Percentiles rank a stretch among this genome's conserved stretches.
These are phyloP conservation scores for Russula emetica DNA, from an alignment of 768 basidiomycete species.

Conservation along the genomic window DNA sequence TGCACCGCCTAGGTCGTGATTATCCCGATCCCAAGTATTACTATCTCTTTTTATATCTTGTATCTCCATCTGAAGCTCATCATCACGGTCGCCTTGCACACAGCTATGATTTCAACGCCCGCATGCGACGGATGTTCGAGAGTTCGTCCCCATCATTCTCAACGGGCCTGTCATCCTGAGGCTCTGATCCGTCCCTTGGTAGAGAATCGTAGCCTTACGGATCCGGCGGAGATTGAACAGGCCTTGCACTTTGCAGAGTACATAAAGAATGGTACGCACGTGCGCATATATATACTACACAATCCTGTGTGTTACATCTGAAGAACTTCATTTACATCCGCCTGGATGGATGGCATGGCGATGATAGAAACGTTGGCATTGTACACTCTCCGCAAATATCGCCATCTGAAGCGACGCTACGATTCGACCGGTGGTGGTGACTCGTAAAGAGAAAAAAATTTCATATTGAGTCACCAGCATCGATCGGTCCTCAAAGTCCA, in stretches of 20 bases:
- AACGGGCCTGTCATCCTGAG: not conserved
- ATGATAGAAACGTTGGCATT: conserved; percentile 65
- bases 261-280: conserved; percentile 70
- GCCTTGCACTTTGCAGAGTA: conserved; percentile 75
- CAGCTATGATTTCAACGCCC: conserved; percentile 76
- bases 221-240: conserved; percentile 68
- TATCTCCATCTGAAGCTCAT: conserved; percentile 2
- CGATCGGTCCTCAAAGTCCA: not conserved
- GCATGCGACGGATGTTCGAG: conserved; percentile 67
- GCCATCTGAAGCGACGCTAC: conserved; percentile 73
- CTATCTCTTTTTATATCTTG: not conserved
- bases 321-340: not conserved
- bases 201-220: conserved; percentile 67
- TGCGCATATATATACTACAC: too few species aligned
- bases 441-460: not conserved
- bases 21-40: conserved; percentile 79
- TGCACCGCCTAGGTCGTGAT: conserved; percentile 73
- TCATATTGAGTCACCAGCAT: not conserved
- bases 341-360: not conserved
- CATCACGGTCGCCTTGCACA: not conserved
- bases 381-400: conserved; percentile 79
- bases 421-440: not conserved
- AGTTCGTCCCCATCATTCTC: conserved; percentile 42
- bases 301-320: not conserved
- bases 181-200: conserved; percentile 5